A percentile compares a stretch with the other conserved stretches of the same genome.
These are phyloP conservation scores for Castanospermum australe DNA, from an alignment of 306 rosid genomes.

Conservation along the genomic window DNA sequence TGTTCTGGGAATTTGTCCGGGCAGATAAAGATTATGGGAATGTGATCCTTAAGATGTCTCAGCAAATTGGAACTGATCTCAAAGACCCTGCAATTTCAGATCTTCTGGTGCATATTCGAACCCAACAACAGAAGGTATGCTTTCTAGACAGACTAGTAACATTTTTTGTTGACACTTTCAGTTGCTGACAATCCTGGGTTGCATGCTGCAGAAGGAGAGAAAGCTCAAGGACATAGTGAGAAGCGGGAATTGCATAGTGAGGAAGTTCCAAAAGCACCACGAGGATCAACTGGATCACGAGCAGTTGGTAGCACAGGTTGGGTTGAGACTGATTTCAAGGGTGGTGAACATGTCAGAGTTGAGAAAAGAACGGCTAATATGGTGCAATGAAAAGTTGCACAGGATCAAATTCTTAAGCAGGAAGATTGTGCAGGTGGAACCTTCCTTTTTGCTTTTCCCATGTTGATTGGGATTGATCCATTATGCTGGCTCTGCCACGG, in stretches of 20 bases:
- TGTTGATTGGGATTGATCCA: too few species aligned
- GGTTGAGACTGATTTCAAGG: slow-evolving; percentile 67
- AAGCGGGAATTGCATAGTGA: slow-evolving; percentile 68
- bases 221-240: slow-evolving; percentile 68
- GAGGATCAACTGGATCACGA: slow-evolving; percentile 43
- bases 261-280: slow-evolving; percentile 73
- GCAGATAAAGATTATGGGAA: slow-evolving; percentile 58
- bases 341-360: slow-evolving; percentile 69
- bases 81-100: slow-evolving; percentile 46
- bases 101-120: slow-evolving; percentile 41
- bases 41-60: slow-evolving; percentile 36
- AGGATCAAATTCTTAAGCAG: slow-evolving; percentile 51
- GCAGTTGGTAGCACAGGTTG: slow-evolving; percentile 70
- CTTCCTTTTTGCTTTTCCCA: slow-evolving; percentile 75
- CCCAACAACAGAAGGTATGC: slow-evolving; percentile 64
- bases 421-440: slow-evolving; percentile 60
- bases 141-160: neutral
- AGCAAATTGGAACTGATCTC: slow-evolving; percentile 34
- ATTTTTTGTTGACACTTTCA: neutral
- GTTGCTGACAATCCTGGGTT: neutral
- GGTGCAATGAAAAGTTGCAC: slow-evolving; percentile 70
- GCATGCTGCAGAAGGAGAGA: slow-evolving; percentile 61
- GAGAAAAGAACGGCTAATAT: slow-evolving; percentile 58
- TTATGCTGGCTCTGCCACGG: neutral
- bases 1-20: slow-evolving; percentile 66